These are phyloP conservation scores for Saccharomycopsis synnaedendra DNA, from an alignment of 805 yeast species.

Conservation along the genomic window DNA sequence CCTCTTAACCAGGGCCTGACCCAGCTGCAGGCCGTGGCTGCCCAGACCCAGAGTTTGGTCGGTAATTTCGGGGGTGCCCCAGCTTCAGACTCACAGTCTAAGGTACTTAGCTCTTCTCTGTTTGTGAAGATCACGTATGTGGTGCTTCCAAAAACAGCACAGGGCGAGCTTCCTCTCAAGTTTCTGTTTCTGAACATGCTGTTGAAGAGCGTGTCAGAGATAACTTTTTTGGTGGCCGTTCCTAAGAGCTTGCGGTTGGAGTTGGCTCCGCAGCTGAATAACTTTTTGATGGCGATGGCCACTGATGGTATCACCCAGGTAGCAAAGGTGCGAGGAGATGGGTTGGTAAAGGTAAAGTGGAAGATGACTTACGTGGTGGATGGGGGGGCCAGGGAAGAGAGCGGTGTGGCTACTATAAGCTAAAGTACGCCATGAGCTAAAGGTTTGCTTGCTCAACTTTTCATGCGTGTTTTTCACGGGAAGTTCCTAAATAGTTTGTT, in stretches of 20 bases:
- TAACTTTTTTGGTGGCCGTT: conserved; percentile 58
- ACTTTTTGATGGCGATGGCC: conserved; percentile 35
- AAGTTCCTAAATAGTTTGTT: not conserved
- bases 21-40: conserved; percentile 14
- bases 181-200: conserved; percentile 41
- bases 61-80: no score
- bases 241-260: conserved; percentile 50
- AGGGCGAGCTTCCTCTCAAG: conserved; percentile 23
- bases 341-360: conserved; percentile 64
- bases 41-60: conserved; percentile 16
- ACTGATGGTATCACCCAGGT: conserved; percentile 44
- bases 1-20: conserved; percentile 17
- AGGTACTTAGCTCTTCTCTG: conserved; percentile 31
- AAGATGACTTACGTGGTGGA: conserved; percentile 45
- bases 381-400: conserved; percentile 39
- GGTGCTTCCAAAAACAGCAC: conserved; percentile 25
- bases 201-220: conserved; percentile 29
- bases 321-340: conserved; percentile 22
- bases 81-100: conserved; percentile 1
- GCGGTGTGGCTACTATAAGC: conserved; percentile 36
- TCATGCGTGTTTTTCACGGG: no score
- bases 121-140: conserved; percentile 39
- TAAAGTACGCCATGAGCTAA: no score
- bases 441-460: no score
- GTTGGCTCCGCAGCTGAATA: conserved; percentile 52